Conservation (phyloP, 768 basidiomycete species). For the Hemileccinum impolitum region DNA sequence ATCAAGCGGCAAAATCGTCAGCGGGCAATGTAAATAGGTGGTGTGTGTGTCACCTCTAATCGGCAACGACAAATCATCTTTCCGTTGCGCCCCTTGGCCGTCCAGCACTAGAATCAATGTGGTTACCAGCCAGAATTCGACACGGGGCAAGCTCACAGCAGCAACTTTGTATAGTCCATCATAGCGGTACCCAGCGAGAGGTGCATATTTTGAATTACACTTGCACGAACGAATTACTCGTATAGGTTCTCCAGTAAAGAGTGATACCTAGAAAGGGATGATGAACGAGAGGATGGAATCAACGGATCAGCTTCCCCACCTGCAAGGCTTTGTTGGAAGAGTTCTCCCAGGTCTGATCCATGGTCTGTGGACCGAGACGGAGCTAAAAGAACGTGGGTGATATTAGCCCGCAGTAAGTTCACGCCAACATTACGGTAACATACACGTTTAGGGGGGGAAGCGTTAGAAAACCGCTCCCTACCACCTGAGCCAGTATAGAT, state of each 20-base stretch:
- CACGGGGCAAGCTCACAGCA: constrained; percentile 9
- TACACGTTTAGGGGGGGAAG: constrained; percentile 20
- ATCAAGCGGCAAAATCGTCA: background rate
- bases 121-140: background rate
- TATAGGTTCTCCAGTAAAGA: constrained; percentile 15
- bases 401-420: background rate
- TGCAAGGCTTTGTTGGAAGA: constrained; percentile 13
- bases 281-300: background rate
- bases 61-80: constrained; percentile 24
- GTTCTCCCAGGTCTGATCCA: constrained; percentile 22
- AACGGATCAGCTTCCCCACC: constrained; percentile 7
- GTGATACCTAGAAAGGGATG: constrained; percentile 16
- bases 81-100: constrained; percentile 10
- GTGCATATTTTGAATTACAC: constrained; percentile 25
- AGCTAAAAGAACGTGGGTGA: constrained; percentile 3
- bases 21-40: background rate
- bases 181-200: constrained; percentile 25
- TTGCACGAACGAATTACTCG: constrained; percentile 27
- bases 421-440: background rate
- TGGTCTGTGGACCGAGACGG: constrained; percentile 19
- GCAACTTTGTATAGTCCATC: constrained; percentile 30
- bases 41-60: constrained; percentile 17
- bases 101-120: constrained; percentile 18
- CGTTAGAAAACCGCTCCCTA: constrained; percentile 7
- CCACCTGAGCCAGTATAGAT: constrained; percentile 30